Base-by-base conservation (phyloP, 495 filamentous ascomycete species). In the Lindgomyces ingoldianus region DNA sequence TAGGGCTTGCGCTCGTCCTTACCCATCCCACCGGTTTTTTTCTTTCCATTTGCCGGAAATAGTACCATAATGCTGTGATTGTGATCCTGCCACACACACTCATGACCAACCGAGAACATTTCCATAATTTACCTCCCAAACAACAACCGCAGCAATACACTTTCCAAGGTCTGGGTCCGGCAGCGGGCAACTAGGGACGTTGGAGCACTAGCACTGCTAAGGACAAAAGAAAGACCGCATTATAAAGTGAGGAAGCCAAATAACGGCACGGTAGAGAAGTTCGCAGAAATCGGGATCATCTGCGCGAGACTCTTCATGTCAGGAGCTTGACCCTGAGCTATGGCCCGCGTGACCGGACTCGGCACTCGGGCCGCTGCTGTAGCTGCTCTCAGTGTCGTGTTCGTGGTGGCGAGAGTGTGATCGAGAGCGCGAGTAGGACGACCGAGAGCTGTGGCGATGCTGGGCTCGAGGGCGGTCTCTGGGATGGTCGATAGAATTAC, bases 181-280 rank as follows among this genome's bases (percentile, higher is more conserved):
- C n/a, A n/a, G n/a, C n/a, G n/a, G n/a, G n/a, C n/a, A n/a, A n/a
- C n/a, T n/a, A n/a, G n/a, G n/a, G n/a, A n/a, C n/a, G n/a, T n/a
- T n/a, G n/a, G n/a, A n/a, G n/a, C n/a, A n/a, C n/a, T n/a, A n/a
- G n/a, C n/a, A n/a, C n/a, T n/a, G n/a, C n/a, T n/a, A 61, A 41
- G 60, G 67, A 59, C 67, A 69, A 48, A 69, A 69, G 24, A 55
- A 69, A 24, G 67, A 48, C 55, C 30, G 44, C 25, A 69, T 27
- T 48, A 60, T 51, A 19, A 53, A 60, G 57, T 65, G 48, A 30
- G 67, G 67, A 14, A 69, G 62, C 67, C 56, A 65, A 42, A 47
- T 12, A 29, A 61, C 47, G 14, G 41, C 6, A 22, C 27, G 53
- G 55, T 69, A 65, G 18, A 52, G 46, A 16, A 54, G 54, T 26